Conservation (phyloP, 2,329 filamentous ascomycete genomes). For the Balansia obtecta region DNA sequence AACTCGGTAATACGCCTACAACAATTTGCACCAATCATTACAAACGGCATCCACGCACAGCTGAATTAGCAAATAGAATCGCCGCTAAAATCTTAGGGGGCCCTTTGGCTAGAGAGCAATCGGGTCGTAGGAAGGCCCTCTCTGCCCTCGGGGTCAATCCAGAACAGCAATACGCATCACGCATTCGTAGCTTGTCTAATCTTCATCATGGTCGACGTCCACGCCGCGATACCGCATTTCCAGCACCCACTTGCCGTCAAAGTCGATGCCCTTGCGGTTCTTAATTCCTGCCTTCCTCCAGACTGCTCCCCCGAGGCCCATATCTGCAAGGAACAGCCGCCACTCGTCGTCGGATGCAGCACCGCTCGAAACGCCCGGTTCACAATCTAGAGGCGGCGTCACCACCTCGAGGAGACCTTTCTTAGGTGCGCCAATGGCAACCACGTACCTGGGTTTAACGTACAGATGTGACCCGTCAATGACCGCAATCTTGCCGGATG, state of each 20-base stretch:
- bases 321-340: conserved; percentile 75
- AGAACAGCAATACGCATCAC: neutral
- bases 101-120: too few species aligned
- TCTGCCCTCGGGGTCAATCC: too few species aligned
- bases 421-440: conserved; percentile 79
- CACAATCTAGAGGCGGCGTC: conserved; percentile 34
- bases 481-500: conserved; percentile 52
- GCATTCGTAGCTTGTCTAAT: neutral
- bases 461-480: conserved; percentile 69
- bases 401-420: conserved; percentile 71
- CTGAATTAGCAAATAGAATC: too few species aligned
- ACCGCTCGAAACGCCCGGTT: conserved; percentile 17
- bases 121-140: too few species aligned
- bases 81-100: too few species aligned
- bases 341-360: conserved; percentile 46
- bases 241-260: conserved; percentile 77
- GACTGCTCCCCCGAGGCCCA: conserved; percentile 70
- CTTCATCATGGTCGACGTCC: conserved; percentile 14
- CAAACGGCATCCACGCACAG: too few species aligned
- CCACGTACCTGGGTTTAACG: conserved; percentile 69
- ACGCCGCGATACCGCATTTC: conserved; percentile 44
- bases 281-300: conserved; percentile 78
- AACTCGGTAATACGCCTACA: too few species aligned
- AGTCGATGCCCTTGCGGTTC: conserved; percentile 74
- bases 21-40: too few species aligned